Evolutionary conservation across 768 basidiomycete species (phyloP).

Genomic region (Porphyrellus cyaneotinctus): DNA sequence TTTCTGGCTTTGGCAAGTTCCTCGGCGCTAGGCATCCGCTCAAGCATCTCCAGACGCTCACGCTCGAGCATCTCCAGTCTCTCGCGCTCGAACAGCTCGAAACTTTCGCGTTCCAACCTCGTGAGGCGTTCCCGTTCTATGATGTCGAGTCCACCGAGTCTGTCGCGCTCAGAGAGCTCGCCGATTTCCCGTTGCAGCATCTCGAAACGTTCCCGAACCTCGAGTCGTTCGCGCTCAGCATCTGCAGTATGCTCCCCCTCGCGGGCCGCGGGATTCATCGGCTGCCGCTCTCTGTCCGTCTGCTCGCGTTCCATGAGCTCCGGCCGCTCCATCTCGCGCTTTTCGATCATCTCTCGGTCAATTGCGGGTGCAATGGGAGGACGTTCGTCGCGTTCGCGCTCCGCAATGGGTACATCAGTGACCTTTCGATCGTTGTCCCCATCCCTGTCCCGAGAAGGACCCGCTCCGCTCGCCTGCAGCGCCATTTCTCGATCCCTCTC

Average conservation of each 20-base stretch:
- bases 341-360: constrained; percentile 23
- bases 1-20: constrained; percentile 31
- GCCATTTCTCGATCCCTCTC: constrained; percentile 31
- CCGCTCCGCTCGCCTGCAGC: constrained; percentile 15
- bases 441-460: constrained; percentile 22
- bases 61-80: constrained; percentile 29
- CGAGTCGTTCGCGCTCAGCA: constrained; percentile 26
- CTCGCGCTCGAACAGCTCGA: constrained; percentile 30
- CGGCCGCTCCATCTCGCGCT: constrained; percentile 27
- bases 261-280: constrained; percentile 10
- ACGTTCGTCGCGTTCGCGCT: constrained; percentile 24
- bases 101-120: constrained; percentile 27
- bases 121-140: constrained; percentile 29
- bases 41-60: constrained; percentile 29
- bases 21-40: constrained; percentile 32
- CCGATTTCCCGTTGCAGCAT: constrained; percentile 32
- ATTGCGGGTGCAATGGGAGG: constrained; percentile 11
- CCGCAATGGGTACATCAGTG: constrained; percentile 13
- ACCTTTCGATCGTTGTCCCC: constrained; percentile 21
- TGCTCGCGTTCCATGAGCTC: constrained; percentile 25
- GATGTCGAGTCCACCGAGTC: constrained; percentile 26
- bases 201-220: constrained; percentile 26
- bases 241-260: constrained; percentile 21
- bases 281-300: constrained; percentile 18
- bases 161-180: constrained; percentile 30